Evolutionary conservation across 2,329 filamentous ascomycete species (phyloP).

Genomic region (Fusarium neocosmosporiellum): DNA sequence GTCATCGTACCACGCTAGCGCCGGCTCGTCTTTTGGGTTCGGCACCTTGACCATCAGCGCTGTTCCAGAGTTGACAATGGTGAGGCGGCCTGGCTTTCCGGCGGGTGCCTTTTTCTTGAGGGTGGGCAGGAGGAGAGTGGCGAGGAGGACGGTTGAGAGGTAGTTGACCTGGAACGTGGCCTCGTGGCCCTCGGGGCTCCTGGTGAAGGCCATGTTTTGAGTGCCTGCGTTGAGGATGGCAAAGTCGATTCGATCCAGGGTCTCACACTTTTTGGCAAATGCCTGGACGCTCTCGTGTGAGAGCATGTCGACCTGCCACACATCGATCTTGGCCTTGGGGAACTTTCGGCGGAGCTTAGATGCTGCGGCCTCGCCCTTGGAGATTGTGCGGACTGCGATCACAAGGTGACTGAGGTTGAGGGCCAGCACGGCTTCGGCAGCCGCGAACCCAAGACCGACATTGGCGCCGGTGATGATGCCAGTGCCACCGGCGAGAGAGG

Average conservation of each 20-base stretch:
- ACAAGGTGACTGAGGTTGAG: slow-evolving; percentile 56
- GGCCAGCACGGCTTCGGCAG: slow-evolving; percentile 53
- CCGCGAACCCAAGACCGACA: slow-evolving; percentile 60
- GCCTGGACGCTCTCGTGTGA: slow-evolving; percentile 57
- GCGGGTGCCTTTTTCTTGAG: slow-evolving; percentile 44
- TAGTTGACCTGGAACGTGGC: slow-evolving; percentile 55
- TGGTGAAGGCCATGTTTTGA: slow-evolving; percentile 35
- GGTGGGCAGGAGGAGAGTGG: slow-evolving; percentile 48
- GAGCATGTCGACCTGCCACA: slow-evolving; percentile 62
- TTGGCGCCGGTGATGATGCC: slow-evolving; percentile 64
- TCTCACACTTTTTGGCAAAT: slow-evolving; percentile 53
- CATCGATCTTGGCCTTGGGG: slow-evolving; percentile 53
- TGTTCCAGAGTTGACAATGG: slow-evolving; percentile 47
- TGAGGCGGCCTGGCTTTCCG: slow-evolving; percentile 41
- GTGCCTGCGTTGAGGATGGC: slow-evolving; percentile 60
- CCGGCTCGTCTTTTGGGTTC: slow-evolving; percentile 31
- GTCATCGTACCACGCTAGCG: slow-evolving; percentile 48
- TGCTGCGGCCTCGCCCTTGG: slow-evolving; percentile 56
- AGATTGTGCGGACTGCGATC: slow-evolving; percentile 57
- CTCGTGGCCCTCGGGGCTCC: slow-evolving; percentile 51
- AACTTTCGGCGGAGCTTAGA: slow-evolving; percentile 15
- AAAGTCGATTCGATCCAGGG: slow-evolving; percentile 54
- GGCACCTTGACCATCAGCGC: slow-evolving; percentile 38
- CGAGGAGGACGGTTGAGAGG: slow-evolving; percentile 49
- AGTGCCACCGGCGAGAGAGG: slow-evolving; percentile 49